Base-by-base conservation (phyloP, 2,329 filamentous ascomycete species). In the Cladosporium cucumerinum region DNA sequence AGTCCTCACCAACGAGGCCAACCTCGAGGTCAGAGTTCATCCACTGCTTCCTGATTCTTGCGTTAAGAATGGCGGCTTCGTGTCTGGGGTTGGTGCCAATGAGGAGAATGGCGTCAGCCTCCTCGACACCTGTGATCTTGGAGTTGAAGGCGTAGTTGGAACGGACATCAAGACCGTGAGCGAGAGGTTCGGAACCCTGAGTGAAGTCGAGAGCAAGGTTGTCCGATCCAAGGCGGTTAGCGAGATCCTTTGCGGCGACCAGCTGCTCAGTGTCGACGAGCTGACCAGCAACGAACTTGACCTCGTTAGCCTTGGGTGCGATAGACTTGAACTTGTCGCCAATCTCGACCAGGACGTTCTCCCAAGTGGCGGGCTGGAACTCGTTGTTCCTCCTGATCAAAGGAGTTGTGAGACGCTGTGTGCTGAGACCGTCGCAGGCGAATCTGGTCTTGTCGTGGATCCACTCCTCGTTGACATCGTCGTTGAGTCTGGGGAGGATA, bases 381-480 rank as follows among this genome's bases (percentile, higher is more conserved):
- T 94, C 92, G 74, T 93, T 90, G 66, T 96, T 90, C 65, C 89
- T 88, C 71, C 93, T 91, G 73, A 97, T 88, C 68, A 99, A 82
- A 49, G 95, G 95, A 70, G 94, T 95, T 39, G 95, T 98, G 64
- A 99, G 84, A 75, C 95, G 88, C 81, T 99, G 95, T 55, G 94
- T 98, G 86, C 93, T 96, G 70, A 99, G 85, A 58, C 95, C 95
- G 77, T 99, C 95, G 77, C 93, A 96, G 49, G 95, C 94, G 78
- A 98, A 99, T 69, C 95, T 88, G 48, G 92, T 89, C 85, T 98
- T 99, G 83, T 99, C 95, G 80, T 98, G 95, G 78, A 99, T 98
- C 95, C 95, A 99, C 80, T 99, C 95, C 82, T 99, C 95, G 79
- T 99, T 99, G 73, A 99, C 88, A 73, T 98, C 93, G 76, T 99